Evolutionary conservation across 2,329 filamentous ascomycete species (phyloP), one percentile per base, ranked within the genome.

Genomic region (Penicillium sp.): DNA sequence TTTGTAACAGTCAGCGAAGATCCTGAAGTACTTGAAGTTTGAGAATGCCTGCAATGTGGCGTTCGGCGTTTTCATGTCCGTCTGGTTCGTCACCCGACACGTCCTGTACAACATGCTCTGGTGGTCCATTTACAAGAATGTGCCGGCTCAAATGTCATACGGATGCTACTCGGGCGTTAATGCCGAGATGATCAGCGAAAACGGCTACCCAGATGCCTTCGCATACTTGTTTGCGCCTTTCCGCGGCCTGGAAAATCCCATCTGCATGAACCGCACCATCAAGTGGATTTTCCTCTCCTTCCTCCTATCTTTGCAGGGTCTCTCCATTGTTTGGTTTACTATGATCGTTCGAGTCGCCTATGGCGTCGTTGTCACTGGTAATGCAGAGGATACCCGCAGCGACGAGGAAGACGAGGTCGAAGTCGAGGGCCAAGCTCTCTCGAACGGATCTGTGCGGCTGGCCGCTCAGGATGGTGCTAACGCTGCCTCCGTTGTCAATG

Each of bases 11-110:
- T 79, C 87, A 29, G 95, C 95, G 65, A 99, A 99, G 76, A 90
- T 93, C 68, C 85, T 98, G 65, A 97, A 96, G 74, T 99, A 98
- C 73, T 79, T 92, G 51, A 89, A 89, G 59, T 91, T 84, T 75
- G 85, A 86, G 60, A 87, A 79, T 4, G 76, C 88, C 53, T 97
- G 93, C 79, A 95, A 98, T 71, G 77, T 87, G 60, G 85, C 87
- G 49, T 98, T 98, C 70, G 93, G 87, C 37, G 72, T 93, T 26
- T 97, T 98, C 76, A 89, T 98, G 77, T 68, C 91, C 16, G 85
- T 86, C 52, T 99, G 95, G 95, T 82, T 97, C 62, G 71, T 90
- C 51, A 85, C 89, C 27, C 90, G 95, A 51, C 95, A 99, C 73
- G 78, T 93, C 54, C 79, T 91, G 62, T 98, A 93, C 78, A 78